These are phyloP conservation scores for Suillus sp. DNA, from an alignment of 768 basidiomycete species.

Conservation along the genomic window DNA sequence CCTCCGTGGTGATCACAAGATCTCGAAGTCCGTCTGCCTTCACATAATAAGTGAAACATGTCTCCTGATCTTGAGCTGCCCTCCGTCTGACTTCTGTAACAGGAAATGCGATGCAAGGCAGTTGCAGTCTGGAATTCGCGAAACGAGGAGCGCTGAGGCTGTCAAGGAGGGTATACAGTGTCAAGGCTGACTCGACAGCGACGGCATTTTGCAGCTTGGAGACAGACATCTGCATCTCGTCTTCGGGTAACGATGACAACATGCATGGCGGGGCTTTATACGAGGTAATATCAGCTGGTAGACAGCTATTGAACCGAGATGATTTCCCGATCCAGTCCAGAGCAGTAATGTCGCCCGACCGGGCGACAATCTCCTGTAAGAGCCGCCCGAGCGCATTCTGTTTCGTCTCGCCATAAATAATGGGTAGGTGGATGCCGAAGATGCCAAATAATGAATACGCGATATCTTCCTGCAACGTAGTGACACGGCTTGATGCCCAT, in stretches of 20 bases:
- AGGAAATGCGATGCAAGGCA: too few relatives aligned
- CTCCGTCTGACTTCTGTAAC: too few relatives aligned
- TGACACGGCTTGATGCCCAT: not conserved
- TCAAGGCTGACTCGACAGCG: not conserved
- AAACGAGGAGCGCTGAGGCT: too few relatives aligned
- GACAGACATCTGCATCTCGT: not conserved
- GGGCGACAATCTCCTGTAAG: not conserved
- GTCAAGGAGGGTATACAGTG: not conserved
- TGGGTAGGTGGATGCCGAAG: not conserved
- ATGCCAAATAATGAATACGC: slow-evolving; percentile 2
- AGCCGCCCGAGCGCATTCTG: slow-evolving; percentile 1
- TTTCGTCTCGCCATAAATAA: not conserved
- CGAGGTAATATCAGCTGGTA: slow-evolving; percentile 3
- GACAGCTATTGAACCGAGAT: not conserved
- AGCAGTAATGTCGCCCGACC: not conserved
- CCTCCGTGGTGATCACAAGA: not conserved
- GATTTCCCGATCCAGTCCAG: slow-evolving; percentile 1
- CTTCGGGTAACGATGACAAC: not conserved
- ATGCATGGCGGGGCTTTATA: not conserved
- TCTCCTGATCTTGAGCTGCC: too few relatives aligned
- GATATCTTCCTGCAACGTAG: not conserved
- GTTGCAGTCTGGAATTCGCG: too few relatives aligned
- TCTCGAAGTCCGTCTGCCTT: slow-evolving; percentile 1
- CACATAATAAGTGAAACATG: not conserved
- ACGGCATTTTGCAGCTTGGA: not conserved